Percentiles rank a stretch among this genome's conserved stretches.
These are phyloP conservation scores for Neophaeococcomyces mojaviensis DNA, from an alignment of 2,329 filamentous ascomycete species.

Conservation along the genomic window DNA sequence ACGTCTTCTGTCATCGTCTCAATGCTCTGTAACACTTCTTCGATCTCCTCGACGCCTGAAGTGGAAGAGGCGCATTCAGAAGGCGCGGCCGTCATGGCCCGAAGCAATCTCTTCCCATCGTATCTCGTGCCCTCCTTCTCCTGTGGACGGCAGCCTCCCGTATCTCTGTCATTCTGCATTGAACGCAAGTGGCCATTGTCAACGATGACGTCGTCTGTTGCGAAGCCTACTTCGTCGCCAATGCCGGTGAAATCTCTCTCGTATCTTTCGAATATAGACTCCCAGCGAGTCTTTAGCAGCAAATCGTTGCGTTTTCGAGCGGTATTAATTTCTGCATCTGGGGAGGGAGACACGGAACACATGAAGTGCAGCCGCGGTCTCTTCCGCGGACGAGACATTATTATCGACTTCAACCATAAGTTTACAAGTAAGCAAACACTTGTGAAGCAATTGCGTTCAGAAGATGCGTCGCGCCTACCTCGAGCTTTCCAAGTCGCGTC, in stretches of 20 bases:
- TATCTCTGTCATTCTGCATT: slow-evolving; percentile 53
- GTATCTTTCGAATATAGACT: slow-evolving; percentile 85
- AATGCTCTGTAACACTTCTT: slow-evolving; percentile 20
- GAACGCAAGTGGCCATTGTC: slow-evolving; percentile 76
- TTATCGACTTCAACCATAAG: too few species aligned
- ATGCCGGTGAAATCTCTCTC: slow-evolving; percentile 71
- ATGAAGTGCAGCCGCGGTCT: slow-evolving; percentile 44
- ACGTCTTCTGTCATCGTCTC: slow-evolving; percentile 22
- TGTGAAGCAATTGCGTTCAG: too few species aligned
- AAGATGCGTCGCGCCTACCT: too few species aligned
- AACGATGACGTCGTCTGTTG: slow-evolving; percentile 73
- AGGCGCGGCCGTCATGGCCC: slow-evolving; percentile 18
- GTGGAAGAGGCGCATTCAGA: slow-evolving; percentile 3
- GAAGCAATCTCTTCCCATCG: slow-evolving; percentile 17
- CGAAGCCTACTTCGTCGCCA: slow-evolving; percentile 82
- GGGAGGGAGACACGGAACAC: not conserved
- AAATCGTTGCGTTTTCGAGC: slow-evolving; percentile 60
- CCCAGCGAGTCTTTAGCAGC: slow-evolving; percentile 74
- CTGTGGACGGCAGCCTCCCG: slow-evolving; percentile 24
- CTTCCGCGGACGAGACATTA: slow-evolving; percentile 35
- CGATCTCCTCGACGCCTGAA: slow-evolving; percentile 15
- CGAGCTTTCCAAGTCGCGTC: too few species aligned
- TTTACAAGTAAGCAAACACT: too few species aligned
- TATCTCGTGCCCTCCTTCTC: not conserved
- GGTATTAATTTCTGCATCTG: slow-evolving; percentile 20